phyloP scores from a whole-genome alignment of 2,329 filamentous ascomycete genomes.

The Diplocarpon rosae region DNA sequence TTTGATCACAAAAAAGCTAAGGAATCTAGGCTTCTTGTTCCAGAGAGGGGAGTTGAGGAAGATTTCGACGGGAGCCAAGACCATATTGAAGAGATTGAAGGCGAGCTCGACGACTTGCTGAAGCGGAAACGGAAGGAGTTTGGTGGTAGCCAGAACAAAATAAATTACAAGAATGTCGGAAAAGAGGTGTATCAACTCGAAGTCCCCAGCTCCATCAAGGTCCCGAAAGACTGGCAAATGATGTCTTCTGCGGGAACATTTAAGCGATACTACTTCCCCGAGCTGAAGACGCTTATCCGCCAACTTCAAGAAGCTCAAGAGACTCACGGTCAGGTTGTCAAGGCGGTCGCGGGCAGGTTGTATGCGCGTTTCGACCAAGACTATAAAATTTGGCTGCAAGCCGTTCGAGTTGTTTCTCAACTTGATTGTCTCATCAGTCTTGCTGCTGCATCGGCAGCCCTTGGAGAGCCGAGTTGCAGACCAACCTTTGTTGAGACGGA shows the following conservation, averaged over 20 bases:
- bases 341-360: constrained; percentile 74
- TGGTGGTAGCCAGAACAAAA: constrained; percentile 48
- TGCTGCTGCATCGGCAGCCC: constrained; percentile 71
- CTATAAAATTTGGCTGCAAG: constrained; percentile 74
- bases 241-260: constrained; percentile 89
- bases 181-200: constrained; percentile 98
- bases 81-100: constrained; percentile 63
- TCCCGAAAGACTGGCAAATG: constrained; percentile 84
- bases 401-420: constrained; percentile 83
- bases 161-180: constrained; percentile 74
- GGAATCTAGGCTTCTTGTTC: constrained; percentile 72
- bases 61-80: constrained; percentile 83
- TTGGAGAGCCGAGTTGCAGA: constrained; percentile 81
- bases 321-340: constrained; percentile 80
- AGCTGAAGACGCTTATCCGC: constrained; percentile 72
- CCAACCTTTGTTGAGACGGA: constrained; percentile 80
- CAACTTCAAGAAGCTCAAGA: constrained; percentile 90
- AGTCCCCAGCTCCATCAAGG: constrained; percentile 69
- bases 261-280: constrained; percentile 87
- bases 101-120: constrained; percentile 59
- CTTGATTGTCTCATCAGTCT: constrained; percentile 92
- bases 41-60: constrained; percentile 76
- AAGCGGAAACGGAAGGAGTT: constrained; percentile 61
- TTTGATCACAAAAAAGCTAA: constrained; percentile 76
- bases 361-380: constrained; percentile 81